Base-by-base conservation (phyloP, 768 basidiomycete genomes). In the Solioccasus polychromus region DNA sequence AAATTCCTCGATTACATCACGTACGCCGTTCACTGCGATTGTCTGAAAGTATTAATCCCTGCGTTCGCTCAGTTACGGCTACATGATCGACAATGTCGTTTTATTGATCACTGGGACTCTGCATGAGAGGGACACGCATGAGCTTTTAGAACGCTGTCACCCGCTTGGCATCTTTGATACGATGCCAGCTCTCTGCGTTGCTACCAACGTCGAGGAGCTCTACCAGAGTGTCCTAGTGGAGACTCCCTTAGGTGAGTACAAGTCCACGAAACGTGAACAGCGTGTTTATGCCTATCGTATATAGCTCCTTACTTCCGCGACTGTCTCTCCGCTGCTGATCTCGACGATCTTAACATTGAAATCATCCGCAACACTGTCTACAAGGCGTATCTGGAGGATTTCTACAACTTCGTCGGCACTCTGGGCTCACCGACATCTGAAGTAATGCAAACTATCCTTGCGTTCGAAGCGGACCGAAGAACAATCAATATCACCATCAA, bases 71-170 rank as follows among this genome's bases (percentile, higher is more conserved):
- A 96, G 93, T 35, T 96, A 96, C 65, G 92, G 83, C 24, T 99
- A 98, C 71, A 99, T 99, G 96, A 98, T 99, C 62, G 96, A 99
- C 80, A 99, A 99, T 66, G 89, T 99, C 59, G 85, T 99, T 48
- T 78, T 99, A 42, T 78, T 99, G 60, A 99, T 98, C 51, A 94
- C 96, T 14, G 96, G 96, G 18, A 98, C 95, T 1, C 71, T 99
- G 26, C 94, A 98, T 60, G 94, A 97, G 68, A 79, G 96, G 47
- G 95, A 98, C 66, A 97, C 95, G 3, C 92, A 96, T 54, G 96
- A 99, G 63, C 80, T 99, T 4, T 72, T 99, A 29, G 92, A 94
- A 57, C 83, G 96, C 29, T 99, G 96, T 71, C 96, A 99, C 61
- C 96, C 96, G 3, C 75, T 99, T 29, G 96, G 96, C 15, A 79